Base-by-base conservation (phyloP, 1,139 yeast species). In the Kluyveromyces marxianus region DNA sequence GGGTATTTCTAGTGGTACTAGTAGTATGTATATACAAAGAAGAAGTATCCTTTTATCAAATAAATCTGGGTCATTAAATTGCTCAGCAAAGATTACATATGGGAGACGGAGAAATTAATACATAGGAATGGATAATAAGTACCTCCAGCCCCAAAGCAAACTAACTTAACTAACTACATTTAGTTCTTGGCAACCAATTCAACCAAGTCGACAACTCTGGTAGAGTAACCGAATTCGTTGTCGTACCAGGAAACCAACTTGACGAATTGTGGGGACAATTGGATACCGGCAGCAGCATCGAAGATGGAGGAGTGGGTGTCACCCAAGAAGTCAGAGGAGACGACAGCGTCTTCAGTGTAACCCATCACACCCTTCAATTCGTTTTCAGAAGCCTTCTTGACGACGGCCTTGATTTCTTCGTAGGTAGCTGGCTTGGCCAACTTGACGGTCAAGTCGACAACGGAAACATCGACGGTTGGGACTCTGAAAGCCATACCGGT, bases 401-500 rank as follows among this genome's bases (percentile, higher is more conserved):
- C 61, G 55, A 79, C 84, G 57, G 74, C 75, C 66, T 83, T 74
- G 72, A 84, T 83, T 70, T 82, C 89, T 63, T 78, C 90, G 75
- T 83, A 83, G 56, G 88, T 74, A 59, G 90, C 74, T 56, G 76
- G 74, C 65, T 71, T 83, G 70, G 72, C 74, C 69, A 83, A 77
- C 74, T 82, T 83, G 59, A 77, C 82, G 44, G 86, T 80, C 69
- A 80, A 73, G 69, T 80, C 86, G 58, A 80, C 84, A 62, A 84
- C 90, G 62, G 92, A 83, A 55, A 84, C 92, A 70, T 84, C 92
- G 63, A 79, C 81, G 65, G 94, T 84, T 75, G 94, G 94, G 57
- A 84, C 92, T 80, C 94, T 81, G 75, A 84, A 75, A 58, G 94
- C 79, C 83, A 83, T 79, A 79, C 94, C 94, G 63, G 94, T 84